Evolutionary conservation across 495 filamentous ascomycete species (phyloP).

Genomic region (Penicillium coffeae): DNA sequence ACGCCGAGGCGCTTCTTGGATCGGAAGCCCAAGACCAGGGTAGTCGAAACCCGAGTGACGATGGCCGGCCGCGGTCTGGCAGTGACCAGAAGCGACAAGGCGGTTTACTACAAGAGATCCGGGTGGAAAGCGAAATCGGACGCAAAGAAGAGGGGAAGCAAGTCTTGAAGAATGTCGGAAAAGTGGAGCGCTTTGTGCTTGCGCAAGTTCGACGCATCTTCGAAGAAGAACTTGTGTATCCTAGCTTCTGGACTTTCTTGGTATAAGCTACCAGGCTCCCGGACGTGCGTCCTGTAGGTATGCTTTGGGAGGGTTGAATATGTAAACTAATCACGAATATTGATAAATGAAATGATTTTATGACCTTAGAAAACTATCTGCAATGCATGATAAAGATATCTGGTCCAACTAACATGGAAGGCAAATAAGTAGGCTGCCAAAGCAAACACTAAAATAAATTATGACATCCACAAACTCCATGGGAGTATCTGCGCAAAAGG

Average conservation of each 20-base stretch:
- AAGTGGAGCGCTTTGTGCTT: conserved; percentile 95
- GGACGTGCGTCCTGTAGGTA: no score
- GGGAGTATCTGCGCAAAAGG: background rate
- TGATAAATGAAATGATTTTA: conserved; percentile 5
- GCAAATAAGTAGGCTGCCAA: background rate
- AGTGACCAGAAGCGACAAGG: conserved; percentile 52
- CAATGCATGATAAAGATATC: conserved; percentile 3
- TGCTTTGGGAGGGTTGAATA: background rate
- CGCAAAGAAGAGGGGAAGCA: conserved; percentile 86
- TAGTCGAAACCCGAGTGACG: conserved; percentile 20
- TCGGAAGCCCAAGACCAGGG: conserved; percentile 46
- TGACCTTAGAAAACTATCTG: conserved; percentile 11
- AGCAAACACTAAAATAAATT: background rate
- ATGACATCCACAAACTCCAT: background rate
- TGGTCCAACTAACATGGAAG: conserved; percentile 1
- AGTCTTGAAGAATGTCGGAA: conserved; percentile 95
- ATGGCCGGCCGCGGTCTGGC: conserved; percentile 18
- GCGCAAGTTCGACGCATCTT: conserved; percentile 96
- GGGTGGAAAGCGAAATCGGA: conserved; percentile 96
- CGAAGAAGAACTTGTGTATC: conserved; percentile 97
- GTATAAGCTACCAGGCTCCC: conserved; percentile 44
- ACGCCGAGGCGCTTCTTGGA: conserved; percentile 65
- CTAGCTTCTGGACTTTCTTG: conserved; percentile 96
- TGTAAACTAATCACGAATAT: conserved; percentile 24
- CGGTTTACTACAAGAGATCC: conserved; percentile 81